A percentile compares a stretch with the other conserved stretches of the same genome.
phyloP scores from a whole-genome alignment of 331 rosid species.

The Malus hybrid region DNA sequence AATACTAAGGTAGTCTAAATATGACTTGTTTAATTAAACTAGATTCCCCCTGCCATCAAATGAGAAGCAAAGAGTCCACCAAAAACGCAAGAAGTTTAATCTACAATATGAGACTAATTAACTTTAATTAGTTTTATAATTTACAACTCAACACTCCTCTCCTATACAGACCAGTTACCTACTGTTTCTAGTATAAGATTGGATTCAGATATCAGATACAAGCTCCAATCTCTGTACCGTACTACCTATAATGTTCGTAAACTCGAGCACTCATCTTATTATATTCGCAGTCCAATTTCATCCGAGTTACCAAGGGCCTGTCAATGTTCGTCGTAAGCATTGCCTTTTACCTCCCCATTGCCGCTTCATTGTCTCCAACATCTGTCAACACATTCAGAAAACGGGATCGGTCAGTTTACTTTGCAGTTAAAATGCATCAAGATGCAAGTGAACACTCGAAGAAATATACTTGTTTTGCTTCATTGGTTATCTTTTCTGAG shows the following conservation, averaged over 20 bases:
- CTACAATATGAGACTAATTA: conserved; percentile 17
- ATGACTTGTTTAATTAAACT: not conserved
- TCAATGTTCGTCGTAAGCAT: conserved; percentile 78
- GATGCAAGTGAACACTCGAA: not conserved
- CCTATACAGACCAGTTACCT: conserved; percentile 37
- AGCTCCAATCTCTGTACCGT: conserved; percentile 21
- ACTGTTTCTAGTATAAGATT: conserved; percentile 21
- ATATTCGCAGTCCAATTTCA: conserved; percentile 9
- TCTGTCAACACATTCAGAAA: conserved; percentile 25
- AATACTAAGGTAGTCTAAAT: not conserved
- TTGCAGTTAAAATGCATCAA: not conserved
- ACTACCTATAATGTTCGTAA: conserved; percentile 22
- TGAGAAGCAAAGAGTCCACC: conserved; percentile 14
- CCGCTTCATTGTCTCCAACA: conserved; percentile 30
- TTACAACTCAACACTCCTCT: conserved; percentile 35
- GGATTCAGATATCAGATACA: conserved; percentile 25
- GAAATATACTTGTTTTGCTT: not conserved
- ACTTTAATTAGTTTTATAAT: conserved; percentile 11
- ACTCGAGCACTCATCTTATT: conserved; percentile 1
- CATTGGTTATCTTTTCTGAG: not conserved
- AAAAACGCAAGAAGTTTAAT: conserved; percentile 22
- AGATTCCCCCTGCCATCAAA: not conserved
- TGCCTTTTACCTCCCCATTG: conserved; percentile 42
- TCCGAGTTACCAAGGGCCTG: conserved; percentile 77
- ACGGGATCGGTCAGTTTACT: not conserved